Conservation (phyloP, 2,329 filamentous ascomycete genomes). For the Neofusicoccum ribis region DNA sequence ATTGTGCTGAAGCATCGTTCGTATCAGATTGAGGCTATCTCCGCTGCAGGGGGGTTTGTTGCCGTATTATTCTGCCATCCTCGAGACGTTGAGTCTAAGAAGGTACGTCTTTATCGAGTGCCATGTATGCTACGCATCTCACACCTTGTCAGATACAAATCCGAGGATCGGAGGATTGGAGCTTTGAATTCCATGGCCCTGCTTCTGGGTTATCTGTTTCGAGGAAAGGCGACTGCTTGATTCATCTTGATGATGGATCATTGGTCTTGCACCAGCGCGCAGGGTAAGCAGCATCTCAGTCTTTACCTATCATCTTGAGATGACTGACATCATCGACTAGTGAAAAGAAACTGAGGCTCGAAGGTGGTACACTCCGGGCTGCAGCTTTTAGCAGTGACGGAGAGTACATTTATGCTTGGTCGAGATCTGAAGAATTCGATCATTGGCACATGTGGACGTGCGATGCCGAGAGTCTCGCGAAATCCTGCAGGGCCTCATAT, state of each 20-base stretch:
- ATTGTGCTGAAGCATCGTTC: neutral
- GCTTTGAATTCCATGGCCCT: neutral
- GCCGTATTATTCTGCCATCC: neutral
- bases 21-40: neutral
- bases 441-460: neutral
- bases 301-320: neutral
- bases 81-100: neutral
- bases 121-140: no score
- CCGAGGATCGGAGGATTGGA: neutral
- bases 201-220: neutral
- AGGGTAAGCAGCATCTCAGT: neutral
- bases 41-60: neutral
- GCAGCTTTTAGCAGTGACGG: conserved; percentile 4
- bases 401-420: neutral
- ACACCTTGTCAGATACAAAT: neutral
- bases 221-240: neutral
- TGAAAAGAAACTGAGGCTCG: neutral
- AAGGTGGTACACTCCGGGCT: neutral
- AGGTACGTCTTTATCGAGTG: neutral
- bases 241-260: neutral
- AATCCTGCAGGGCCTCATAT: neutral
- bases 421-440: neutral
- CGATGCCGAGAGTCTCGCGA: neutral
- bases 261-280: neutral
- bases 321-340: neutral